Evolutionary conservation across 352 stramenopile species (phyloP), one percentile per base, ranked within the genome.

Genomic region (Globisporangium splendens): DNA sequence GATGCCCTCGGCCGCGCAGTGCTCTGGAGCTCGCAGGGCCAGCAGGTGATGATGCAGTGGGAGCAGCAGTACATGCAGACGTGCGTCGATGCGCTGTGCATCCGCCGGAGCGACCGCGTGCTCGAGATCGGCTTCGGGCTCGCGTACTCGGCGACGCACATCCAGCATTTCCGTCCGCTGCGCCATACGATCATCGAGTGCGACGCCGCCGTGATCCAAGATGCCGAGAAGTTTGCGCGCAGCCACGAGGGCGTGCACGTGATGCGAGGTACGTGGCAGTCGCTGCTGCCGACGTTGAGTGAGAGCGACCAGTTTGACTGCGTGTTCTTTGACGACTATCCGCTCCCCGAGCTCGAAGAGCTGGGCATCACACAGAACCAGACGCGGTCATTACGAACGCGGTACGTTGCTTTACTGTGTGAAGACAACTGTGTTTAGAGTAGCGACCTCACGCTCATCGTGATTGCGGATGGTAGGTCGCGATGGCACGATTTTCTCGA

Each of bases 21-120:
- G 35, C 68, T 93, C 35, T 77, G 71, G 69, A 93, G 80, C 72
- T 89, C 80, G n/a, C 61, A 54, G 20, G 73, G 80, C 4, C 79
- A 93, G 69, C 83, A 93, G 65, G 86, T 96, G 17, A 96, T 96
- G 86, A 96, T 96, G 88, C 72, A 82, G 52, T 96, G 88, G 88
- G 88, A 96, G 61, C 68, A 65, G 48, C 31, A 73, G 20, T 96
- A 95, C 73, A 95, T 96, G 88, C 66, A 83, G 48, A 35, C 50
- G 42, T 90, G 84, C 18, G 86, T 88, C 42, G 77, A 88, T 14
- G 80, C 76, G 17, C 63, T 96, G 44, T 31, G 28, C 38, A 80
- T 95, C 53, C 53, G 50, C 21, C 47, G 46, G 17, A 64, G 44
- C 12, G 78, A 80, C 56, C 59, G 73, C 21, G 86, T 96, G 58